These are phyloP conservation scores for Trichoderma simmonsii DNA, from an alignment of 2,329 filamentous ascomycete genomes.

Conservation along the genomic window DNA sequence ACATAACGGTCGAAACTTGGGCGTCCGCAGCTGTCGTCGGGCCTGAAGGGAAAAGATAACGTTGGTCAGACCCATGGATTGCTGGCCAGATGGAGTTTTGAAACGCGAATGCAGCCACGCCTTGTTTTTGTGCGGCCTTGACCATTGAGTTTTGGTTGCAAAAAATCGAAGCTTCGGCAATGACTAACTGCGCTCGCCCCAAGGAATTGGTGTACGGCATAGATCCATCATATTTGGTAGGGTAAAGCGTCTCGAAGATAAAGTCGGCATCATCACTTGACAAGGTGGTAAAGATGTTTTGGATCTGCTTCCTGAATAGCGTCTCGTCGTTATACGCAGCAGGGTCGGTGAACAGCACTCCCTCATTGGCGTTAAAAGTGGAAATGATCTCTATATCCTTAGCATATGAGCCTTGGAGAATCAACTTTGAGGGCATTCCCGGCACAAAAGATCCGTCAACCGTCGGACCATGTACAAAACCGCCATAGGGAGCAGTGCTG, in stretches of 20 bases:
- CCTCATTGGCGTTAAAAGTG: neutral
- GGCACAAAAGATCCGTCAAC: constrained; percentile 19
- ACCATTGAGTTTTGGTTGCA: constrained; percentile 15
- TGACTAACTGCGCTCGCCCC: constrained; percentile 8
- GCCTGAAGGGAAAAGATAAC: neutral
- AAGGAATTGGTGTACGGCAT: neutral
- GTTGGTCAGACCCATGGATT: constrained; percentile 1
- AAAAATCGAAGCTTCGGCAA: neutral
- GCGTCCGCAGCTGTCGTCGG: neutral
- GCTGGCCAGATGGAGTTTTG: constrained; percentile 12
- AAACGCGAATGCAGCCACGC: neutral
- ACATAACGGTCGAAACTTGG: neutral
- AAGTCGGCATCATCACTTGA: neutral
- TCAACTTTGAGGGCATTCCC: constrained; percentile 15
- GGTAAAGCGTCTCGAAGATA: constrained; percentile 10
- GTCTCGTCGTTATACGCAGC: neutral
- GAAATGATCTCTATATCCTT: constrained; percentile 3
- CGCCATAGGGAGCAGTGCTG: neutral
- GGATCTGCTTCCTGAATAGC: neutral
- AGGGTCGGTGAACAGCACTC: constrained; percentile 7
- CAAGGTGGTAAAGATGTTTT: neutral
- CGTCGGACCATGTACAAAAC: constrained; percentile 13
- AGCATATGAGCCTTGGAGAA: constrained; percentile 13
- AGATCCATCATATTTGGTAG: constrained; percentile 5
- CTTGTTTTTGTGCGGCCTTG: neutral